Evolutionary conservation across 2,329 filamentous ascomycete species (phyloP), one percentile per base, ranked within the genome.

Genomic region (Rugonectria rugulosa): DNA sequence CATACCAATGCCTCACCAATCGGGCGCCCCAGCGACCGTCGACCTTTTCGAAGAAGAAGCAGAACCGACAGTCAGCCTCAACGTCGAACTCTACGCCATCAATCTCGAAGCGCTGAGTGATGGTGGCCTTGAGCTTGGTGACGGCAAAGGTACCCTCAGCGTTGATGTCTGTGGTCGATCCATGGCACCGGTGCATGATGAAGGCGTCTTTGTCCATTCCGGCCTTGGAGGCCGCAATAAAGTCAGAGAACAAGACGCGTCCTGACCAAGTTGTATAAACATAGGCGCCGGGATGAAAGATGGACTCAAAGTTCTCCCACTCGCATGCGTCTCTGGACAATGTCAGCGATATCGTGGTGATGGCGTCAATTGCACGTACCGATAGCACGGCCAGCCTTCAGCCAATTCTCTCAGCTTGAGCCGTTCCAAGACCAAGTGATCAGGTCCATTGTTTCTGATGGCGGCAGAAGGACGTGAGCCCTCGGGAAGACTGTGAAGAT

Each of bases 201-300:
- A 77, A 77, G 20, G 70, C 74, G 3, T 75, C 75, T 6, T 71
- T 70, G 51, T 75, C 74, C 71, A 75, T 76, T n/a, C 74, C 75
- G 0, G 61, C 66, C 52, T 77, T 69, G 1, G 73, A 76, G 3
- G 63, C 72, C 5, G 61, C 60, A 40, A 78, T 77, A 65, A 78
- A 78, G 46, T 77, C 72, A 2, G 68, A 59, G 54, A 73, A 72
- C 12, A 69, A 61, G 0, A 75, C 75, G 6, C 75, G 71, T 3
- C 79, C 79, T 0, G 78, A 77, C 80, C 79, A 82, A 10, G 79
- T 80, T 0, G 80, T 82, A 65, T 80, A 81, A 27, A 82, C 75
- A 58, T 75, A 72, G 3, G 80, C 79, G 29, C 72, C 71, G 0
- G 74, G 72, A 57, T 81, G 77, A 66, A 82, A 82, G 40, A 82